Evolutionary conservation across 2,329 filamentous ascomycete genomes (phyloP).

Genomic region (Talaromyces islandicus): DNA sequence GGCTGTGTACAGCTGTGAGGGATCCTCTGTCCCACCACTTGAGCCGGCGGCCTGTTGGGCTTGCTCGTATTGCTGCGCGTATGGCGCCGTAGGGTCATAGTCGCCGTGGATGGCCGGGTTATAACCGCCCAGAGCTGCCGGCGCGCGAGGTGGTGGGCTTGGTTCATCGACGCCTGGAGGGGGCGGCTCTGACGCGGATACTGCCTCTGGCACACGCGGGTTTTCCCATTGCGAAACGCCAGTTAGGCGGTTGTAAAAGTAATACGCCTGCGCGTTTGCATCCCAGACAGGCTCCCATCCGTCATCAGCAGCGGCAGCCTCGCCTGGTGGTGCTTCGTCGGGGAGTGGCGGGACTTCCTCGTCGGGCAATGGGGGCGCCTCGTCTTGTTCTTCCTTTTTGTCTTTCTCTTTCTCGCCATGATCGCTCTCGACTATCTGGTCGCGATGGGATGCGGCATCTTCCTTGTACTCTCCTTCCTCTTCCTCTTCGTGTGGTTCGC

Average conservation of each 20-base stretch:
- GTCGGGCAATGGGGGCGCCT: conserved; percentile 36
- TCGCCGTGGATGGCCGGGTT: conserved; percentile 94
- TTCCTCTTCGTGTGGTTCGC: not conserved
- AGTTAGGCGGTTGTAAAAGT: conserved; percentile 80
- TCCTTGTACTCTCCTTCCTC: not conserved
- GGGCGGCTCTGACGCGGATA: conserved; percentile 7
- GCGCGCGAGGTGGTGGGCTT: conserved; percentile 17
- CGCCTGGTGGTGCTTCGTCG: conserved; percentile 44
- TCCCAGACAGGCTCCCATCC: conserved; percentile 85
- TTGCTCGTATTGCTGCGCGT: conserved; percentile 59
- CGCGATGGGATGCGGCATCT: not conserved
- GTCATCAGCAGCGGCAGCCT: conserved; percentile 43
- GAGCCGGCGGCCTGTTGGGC: conserved; percentile 23
- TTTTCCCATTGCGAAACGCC: conserved; percentile 77
- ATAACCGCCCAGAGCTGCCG: conserved; percentile 64
- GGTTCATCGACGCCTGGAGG: not conserved
- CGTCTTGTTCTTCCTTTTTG: conserved; percentile 15
- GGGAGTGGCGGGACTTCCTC: conserved; percentile 45
- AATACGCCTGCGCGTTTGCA: conserved; percentile 60
- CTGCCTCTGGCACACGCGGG: conserved; percentile 59
- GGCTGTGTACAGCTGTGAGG: conserved; percentile 54
- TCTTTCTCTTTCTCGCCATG: conserved; percentile 9
- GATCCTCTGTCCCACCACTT: conserved; percentile 24
- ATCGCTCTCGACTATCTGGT: not conserved
- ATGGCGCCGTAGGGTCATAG: conserved; percentile 94